Conservation (phyloP, 140 eudicot species). For the Bidens hawaiensis region DNA sequence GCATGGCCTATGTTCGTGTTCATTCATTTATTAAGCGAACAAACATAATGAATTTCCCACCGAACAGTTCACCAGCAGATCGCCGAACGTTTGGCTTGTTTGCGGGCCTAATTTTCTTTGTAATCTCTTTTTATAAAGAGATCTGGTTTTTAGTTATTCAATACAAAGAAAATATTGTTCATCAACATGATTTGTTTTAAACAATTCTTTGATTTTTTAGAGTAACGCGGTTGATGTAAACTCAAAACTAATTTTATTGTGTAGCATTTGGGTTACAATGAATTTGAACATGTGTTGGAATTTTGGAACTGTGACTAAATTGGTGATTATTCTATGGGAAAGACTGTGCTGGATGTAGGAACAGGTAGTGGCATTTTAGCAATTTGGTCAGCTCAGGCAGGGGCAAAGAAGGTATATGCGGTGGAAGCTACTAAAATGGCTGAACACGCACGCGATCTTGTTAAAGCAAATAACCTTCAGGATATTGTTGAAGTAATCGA, state of each 20-base stretch:
- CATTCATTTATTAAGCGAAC: too few species aligned
- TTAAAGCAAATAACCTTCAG: slow-evolving; percentile 66
- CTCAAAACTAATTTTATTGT: neutral
- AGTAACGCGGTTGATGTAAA: too few species aligned
- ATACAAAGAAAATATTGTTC: too few species aligned
- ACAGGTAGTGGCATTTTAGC: slow-evolving; percentile 98
- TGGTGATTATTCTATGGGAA: slow-evolving; percentile 30
- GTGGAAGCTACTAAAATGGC: slow-evolving; percentile 99
- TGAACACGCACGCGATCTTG: slow-evolving; percentile 84
- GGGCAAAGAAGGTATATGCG: slow-evolving; percentile 95
- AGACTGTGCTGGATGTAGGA: slow-evolving; percentile 97
- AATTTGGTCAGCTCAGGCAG: slow-evolving; percentile 98
- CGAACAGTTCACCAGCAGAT: too few species aligned
- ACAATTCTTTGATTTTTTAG: too few species aligned
- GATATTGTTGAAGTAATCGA: slow-evolving; percentile 85
- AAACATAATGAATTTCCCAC: too few species aligned
- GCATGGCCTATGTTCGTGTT: too few species aligned
- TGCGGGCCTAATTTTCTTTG: too few species aligned
- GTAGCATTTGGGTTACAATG: neutral
- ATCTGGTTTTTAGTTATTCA: too few species aligned
- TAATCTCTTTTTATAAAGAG: too few species aligned
- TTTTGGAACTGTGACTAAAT: slow-evolving; percentile 27
- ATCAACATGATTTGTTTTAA: too few species aligned
- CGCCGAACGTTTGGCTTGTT: too few species aligned
- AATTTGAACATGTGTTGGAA: neutral